Percentiles rank a stretch among this genome's conserved stretches.
phyloP scores from a whole-genome alignment of 2,329 filamentous ascomycete genomes.

The Chrysoporthe austroafricana region DNA sequence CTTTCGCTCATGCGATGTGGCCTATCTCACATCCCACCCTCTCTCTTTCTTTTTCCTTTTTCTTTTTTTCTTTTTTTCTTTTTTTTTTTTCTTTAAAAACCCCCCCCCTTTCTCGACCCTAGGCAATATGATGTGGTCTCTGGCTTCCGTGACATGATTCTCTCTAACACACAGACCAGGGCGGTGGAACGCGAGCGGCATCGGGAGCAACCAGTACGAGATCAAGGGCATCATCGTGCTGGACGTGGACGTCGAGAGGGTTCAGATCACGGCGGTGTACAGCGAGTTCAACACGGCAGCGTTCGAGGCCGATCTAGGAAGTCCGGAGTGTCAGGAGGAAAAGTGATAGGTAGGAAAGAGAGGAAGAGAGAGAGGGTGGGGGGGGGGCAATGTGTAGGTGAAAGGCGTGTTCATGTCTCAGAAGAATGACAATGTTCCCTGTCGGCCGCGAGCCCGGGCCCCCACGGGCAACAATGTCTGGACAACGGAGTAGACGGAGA shows the following conservation, averaged over 20 bases:
- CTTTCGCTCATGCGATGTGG: no score
- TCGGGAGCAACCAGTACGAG: slow-evolving; percentile 23
- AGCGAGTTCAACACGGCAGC: slow-evolving; percentile 28
- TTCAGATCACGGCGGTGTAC: slow-evolving; percentile 26
- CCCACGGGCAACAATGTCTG: no score
- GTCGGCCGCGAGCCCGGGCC: no score
- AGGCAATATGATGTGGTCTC: no score
- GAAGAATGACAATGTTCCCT: no score
- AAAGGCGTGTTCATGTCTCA: no score
- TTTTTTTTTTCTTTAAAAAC: neutral
- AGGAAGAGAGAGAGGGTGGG: neutral
- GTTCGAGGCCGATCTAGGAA: slow-evolving; percentile 23
- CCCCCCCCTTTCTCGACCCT: no score
- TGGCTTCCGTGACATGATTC: neutral
- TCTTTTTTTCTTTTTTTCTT: neutral
- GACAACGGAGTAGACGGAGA: no score
- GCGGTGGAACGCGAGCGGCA: slow-evolving; percentile 26
- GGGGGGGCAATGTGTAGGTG: no score
- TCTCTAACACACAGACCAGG: neutral
- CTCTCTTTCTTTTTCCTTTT: neutral
- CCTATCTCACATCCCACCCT: no score
- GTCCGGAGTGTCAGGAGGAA: neutral
- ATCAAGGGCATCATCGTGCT: slow-evolving; percentile 27
- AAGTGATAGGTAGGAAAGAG: neutral
- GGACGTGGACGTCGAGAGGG: slow-evolving; percentile 11